Evolutionary conservation across 2,329 filamentous ascomycete genomes (phyloP), one percentile per base, ranked within the genome.

Genomic region (Epichloe aotearoae): DNA sequence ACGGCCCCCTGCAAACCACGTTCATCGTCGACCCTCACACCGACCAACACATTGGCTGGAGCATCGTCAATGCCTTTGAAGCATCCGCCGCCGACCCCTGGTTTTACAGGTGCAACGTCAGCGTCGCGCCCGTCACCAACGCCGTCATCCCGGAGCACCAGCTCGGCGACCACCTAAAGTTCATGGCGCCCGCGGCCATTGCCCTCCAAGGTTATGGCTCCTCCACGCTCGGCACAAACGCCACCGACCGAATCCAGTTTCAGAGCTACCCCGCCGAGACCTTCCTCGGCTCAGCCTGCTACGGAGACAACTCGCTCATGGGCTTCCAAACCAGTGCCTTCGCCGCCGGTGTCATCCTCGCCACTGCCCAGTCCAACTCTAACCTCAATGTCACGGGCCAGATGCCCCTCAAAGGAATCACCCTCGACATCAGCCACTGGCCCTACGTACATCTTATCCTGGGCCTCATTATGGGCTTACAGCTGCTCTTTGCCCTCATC

Each of bases 221-320:
- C 1, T 58, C 60, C 2, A 17, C 44, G 5, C 53, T 57, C 11
- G 61, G 56, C 48, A 57, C 33, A 47, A 58, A 57, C 52, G 54
- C 54, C 50, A 54, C 59, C 36, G 50, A 53, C 15, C 49, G 53
- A 48, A 53, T 59, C 37, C 62, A 65, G 53, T 66, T 61, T 43
- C 69, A 72, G 55, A 66, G 65, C 10, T 74, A 73, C 47, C 71
- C 72, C 0, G 60, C 64, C 26, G 67, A 71, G 47, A 66, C 66
- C 1, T 52, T 61, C 4, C 72, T 66, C 47, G 72, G 72, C 2
- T 38, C 41, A 0, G 58, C 64, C 3, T 49, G 57, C 12, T 50
- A 60, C 12, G 72, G 72, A 1, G 54, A 57, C 23, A 40, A 43
- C 0, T 33, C 58, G 0, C 50, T 49, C 0, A 69, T 77, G 59